Evolutionary conservation across 31 red algal genomes (phyloP).

Genomic region (Endocladia muricata): DNA sequence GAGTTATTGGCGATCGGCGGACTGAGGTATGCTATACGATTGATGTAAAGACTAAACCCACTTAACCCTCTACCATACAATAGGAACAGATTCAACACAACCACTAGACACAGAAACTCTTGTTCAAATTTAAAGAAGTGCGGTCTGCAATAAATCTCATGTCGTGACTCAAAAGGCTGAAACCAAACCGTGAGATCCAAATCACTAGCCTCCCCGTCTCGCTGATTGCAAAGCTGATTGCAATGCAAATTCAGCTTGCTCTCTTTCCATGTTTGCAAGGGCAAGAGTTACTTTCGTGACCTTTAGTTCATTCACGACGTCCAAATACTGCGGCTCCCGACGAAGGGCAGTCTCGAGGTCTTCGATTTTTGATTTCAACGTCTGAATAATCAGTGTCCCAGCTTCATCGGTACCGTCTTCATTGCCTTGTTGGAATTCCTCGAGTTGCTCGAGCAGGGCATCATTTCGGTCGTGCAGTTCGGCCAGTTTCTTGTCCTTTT

Average conservation of each 20-base stretch:
- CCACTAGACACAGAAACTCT: no score
- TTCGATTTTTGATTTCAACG: conserved; percentile 34
- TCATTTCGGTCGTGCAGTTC: conserved; percentile 21
- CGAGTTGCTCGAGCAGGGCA: conserved; percentile 12
- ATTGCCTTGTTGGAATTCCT: conserved; percentile 11
- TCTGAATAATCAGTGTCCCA: not conserved
- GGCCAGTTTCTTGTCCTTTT: not conserved
- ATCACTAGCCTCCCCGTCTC: no score
- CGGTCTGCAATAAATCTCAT: no score
- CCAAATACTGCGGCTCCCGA: conserved; percentile 62
- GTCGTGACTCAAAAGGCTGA: no score
- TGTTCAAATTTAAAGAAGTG: no score
- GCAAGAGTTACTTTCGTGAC: conserved; percentile 73
- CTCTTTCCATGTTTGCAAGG: conserved; percentile 70
- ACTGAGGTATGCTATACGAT: conserved; percentile 37
- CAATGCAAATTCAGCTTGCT: conserved; percentile 62
- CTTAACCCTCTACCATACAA: not conserved
- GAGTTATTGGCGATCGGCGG: conserved; percentile 46
- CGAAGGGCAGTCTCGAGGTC: conserved; percentile 54
- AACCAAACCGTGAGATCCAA: no score
- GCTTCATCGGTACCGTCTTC: not conserved
- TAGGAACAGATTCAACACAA: not conserved
- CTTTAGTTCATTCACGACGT: conserved; percentile 75
- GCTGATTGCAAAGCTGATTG: conserved; percentile 1
- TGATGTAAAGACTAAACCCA: conserved; percentile 45